Percentiles rank a stretch among this genome's conserved stretches.
Conservation (phyloP, 2,329 filamentous ascomycete genomes). For the Fusarium newnesense region DNA sequence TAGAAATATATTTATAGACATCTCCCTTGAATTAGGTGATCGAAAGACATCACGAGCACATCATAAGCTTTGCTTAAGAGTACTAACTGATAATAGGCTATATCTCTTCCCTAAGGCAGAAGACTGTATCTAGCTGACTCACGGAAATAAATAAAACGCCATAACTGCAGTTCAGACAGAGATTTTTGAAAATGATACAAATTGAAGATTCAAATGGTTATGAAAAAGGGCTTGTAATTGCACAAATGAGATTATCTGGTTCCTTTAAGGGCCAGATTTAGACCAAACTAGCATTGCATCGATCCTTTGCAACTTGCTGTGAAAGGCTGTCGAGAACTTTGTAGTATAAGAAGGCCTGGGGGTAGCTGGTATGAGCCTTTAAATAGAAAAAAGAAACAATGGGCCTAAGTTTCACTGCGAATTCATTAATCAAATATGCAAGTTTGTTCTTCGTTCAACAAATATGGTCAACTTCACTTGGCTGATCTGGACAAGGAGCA, state of each 20-base stretch:
- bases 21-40: background rate
- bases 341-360: background rate
- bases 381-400: background rate
- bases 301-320: background rate
- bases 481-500: background rate
- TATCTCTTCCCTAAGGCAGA: background rate
- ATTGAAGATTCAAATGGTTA: background rate
- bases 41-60: rapidly evolving
- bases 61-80: background rate
- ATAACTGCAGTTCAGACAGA: background rate
- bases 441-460: background rate
- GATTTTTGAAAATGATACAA: background rate
- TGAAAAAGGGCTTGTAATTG: background rate
- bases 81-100: no score
- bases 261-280: background rate
- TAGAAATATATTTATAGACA: background rate
- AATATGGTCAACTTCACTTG: background rate
- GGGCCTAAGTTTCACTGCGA: no score
- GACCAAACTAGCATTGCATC: background rate
- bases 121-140: background rate
- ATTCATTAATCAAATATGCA: background rate
- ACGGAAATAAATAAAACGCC: background rate
- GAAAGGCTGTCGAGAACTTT: background rate
- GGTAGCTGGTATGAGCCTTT: background rate
- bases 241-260: no score